Base-by-base conservation (phyloP, 2,329 filamentous ascomycete genomes). In the Talaromyces rugulosus region DNA sequence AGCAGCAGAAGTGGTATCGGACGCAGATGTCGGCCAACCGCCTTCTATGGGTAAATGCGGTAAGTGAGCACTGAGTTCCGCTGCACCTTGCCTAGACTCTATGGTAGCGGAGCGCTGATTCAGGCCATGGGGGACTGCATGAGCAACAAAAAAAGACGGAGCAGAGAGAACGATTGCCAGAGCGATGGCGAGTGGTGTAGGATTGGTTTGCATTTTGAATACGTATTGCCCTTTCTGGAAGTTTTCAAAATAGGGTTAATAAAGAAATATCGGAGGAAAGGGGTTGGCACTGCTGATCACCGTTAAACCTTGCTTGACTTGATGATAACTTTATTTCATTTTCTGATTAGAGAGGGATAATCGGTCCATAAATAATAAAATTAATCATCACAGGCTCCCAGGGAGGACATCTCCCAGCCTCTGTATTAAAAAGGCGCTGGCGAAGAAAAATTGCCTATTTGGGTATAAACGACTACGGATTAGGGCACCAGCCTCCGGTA, bases 291-390 rank as follows among this genome's bases (percentile, higher is more conserved):
- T 53, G 50, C 27, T 31, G 50, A 31, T 53, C 50, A 30, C 50
- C 31, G 14, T 16, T 16, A n/a, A 31, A 31, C 50, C 36, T 54
- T 33, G 44, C 33, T n/a, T 31, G 40, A 31, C n/a, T 50, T 47
- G 8, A 36, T 28, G 18, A 47, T 47, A 27, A 18, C 16, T 4
- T 27, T 57, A 3, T 56, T n/a, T n/a, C n/a, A n/a, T 56, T 16
- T 42, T 16, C 6, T 7, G 42, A 42, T 31, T 5, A 27, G n/a
- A 52, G 52, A 52, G 52, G 55, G 9, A 36, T 42, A 11, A 47
- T 62, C 52, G 42, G 51, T 47, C 42, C 52, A 62, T 62, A 62
- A 56, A 62, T 62, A 62, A 27, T 62, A 52, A 51, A 62, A 62
- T 59, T 52, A 52, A 56, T 59, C 57, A 33, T 51, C 56, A n/a